Conservation (phyloP, 2,329 filamentous ascomycete genomes). For the Sclerotinia trifoliorum region DNA sequence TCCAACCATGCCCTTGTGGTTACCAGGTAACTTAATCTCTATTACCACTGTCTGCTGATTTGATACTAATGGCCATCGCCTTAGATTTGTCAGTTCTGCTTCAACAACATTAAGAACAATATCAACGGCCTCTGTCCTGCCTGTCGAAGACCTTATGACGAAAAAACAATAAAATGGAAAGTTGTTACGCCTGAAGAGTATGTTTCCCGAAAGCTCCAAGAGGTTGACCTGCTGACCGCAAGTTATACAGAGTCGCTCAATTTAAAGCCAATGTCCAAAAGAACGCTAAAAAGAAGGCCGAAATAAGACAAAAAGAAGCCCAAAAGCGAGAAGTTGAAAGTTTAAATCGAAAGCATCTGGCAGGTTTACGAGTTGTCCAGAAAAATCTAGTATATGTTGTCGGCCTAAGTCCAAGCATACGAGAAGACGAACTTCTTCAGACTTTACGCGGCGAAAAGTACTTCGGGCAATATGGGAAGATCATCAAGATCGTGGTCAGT, state of each 20-base stretch:
- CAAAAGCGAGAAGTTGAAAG: conserved; percentile 96
- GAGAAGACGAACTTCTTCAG: conserved; percentile 88
- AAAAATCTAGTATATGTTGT: conserved; percentile 99
- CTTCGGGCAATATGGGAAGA: conserved; percentile 97
- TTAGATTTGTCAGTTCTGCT: conserved; percentile 99
- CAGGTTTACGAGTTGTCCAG: conserved; percentile 92
- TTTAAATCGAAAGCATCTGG: conserved; percentile 91
- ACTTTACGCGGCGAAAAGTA: conserved; percentile 89
- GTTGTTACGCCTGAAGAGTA: conserved; percentile 94
- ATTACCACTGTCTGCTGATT: background rate
- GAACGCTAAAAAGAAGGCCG: conserved; percentile 88
- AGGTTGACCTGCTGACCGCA: conserved; percentile 24
- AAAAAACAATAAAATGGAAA: conserved; percentile 96
- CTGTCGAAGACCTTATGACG: conserved; percentile 91
- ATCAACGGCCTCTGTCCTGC: conserved; percentile 98
- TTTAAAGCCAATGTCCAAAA: conserved; percentile 79
- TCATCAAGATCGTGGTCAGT: conserved; percentile 98
- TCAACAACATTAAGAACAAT: conserved; percentile 98
- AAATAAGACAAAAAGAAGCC: conserved; percentile 85
- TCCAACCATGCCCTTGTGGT: conserved; percentile 93
- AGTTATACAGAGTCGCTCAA: conserved; percentile 60
- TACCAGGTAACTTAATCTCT: conserved; percentile 73
- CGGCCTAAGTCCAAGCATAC: conserved; percentile 84
- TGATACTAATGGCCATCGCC: conserved; percentile 22
- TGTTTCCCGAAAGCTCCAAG: conserved; percentile 41